Base-by-base conservation (phyloP, 192 early-diverging fungal genomes). In the Podila clonocystis region DNA sequence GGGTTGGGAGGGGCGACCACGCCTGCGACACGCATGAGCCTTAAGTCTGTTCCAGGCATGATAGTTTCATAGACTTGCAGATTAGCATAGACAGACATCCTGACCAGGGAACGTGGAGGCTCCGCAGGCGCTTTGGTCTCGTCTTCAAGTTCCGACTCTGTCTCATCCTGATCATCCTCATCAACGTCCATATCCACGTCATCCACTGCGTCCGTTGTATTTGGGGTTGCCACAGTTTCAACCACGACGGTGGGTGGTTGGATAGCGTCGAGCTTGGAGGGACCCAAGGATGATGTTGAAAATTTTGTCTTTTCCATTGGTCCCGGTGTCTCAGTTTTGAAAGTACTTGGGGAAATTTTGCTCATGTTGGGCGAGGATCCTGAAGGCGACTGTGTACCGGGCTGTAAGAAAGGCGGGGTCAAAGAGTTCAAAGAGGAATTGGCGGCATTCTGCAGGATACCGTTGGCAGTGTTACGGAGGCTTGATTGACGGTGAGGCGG, bases 21-120 rank as follows among this genome's bases (percentile, higher is more conserved):
- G n/a, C 82, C 75, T 34, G 76, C 74, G 9, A 83, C 69, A 34
- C 79, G 75, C 83, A 84, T 78, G 31, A 84, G 33, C 36, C 67
- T 79, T 17, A 78, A n/a, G 57, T 74, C 75, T 4, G 75, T 78
- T 19, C 71, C 83, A 2, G 75, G 70, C 76, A 84, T 78, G 20
- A 70, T 62, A 11, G 75, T 72, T 62, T 84, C 83, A 29, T 68
- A 82, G 1, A 84, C 83, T 26, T 67, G 65, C 33, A 84, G 48
- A 26, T 79, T 70, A 1, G 68, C 83, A 50, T 84, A 84, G 9
- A 74, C 66, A 4, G 76, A 63, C 55, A 68, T 73, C 60, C 63
- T 41, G 26, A 83, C 74, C 3, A 76, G 26, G 31, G 72, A 65
- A 22, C 68, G 63, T 59, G 67, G 66, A 20, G 82, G 73, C 24